These are phyloP conservation scores for Fusarium clavum DNA, from an alignment of 2,329 filamentous ascomycete species.

Conservation along the genomic window DNA sequence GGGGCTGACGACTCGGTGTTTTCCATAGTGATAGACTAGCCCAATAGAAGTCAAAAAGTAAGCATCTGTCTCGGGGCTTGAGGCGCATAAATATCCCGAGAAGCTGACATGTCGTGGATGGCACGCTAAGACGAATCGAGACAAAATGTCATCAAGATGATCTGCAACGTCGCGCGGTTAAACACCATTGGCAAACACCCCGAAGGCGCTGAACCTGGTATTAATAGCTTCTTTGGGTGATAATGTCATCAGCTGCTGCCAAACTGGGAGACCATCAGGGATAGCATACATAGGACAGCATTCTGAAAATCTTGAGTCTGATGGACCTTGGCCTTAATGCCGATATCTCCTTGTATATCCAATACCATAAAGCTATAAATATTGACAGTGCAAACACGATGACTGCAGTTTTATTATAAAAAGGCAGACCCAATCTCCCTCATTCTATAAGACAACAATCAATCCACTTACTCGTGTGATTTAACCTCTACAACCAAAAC, in stretches of 20 bases:
- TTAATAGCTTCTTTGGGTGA: not conserved
- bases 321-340: not conserved
- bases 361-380: not conserved
- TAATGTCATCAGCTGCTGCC: not conserved
- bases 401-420: too few species aligned
- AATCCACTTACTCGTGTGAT: not conserved
- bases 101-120: not conserved
- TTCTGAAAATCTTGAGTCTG: not conserved
- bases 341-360: not conserved
- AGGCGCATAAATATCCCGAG: not conserved
- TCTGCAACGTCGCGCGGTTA: not conserved
- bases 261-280: not conserved
- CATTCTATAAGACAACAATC: too few species aligned
- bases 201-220: not conserved
- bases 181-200: too few species aligned
- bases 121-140: conserved; percentile 9
- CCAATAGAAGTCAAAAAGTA: conserved; percentile 2
- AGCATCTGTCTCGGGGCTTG: not conserved
- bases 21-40: not conserved
- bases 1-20: too few species aligned
- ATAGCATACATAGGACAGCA: not conserved
- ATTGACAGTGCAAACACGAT: not conserved
- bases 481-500: too few species aligned
- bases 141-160: conserved; percentile 10
- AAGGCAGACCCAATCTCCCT: too few species aligned